Base-by-base conservation (phyloP, 106 monocot genomes). In the Apostasia shenzhenica region DNA sequence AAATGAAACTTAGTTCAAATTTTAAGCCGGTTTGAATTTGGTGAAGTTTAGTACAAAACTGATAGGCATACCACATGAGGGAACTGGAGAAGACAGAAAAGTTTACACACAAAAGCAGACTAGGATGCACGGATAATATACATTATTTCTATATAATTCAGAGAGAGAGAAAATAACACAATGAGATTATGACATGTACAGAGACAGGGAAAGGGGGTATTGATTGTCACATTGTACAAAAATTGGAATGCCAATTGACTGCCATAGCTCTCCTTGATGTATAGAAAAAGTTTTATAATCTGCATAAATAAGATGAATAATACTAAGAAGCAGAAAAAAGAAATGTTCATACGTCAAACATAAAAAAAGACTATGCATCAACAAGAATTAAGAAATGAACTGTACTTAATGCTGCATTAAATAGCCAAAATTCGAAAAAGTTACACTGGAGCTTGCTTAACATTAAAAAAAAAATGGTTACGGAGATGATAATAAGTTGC, bases 261-360 rank as follows among this genome's bases (percentile, higher is more conserved):
- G 59, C 61, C 68, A 60, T 86, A 89, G 60, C 71, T 87, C 77
- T 89, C 84, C 79, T 92, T 83, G 48, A 92, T 86, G 78, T 92
- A 89, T 49, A 86, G 70, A 77, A 97, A 97, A 76, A 97, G 84
- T 14, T 74, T 81, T 72, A 89, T 87, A 46, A 89, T 84, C 95
- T 97, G 92, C 79, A 85, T 14, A 80, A 55, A 66, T 14, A 69
- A 55, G 2, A 47, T 46, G 5, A 79, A 70, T 8, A 67, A 47
- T 38, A 49, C 41, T 55, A 56, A 49, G 1, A 54, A 49, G 41
- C 45, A 47, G 60, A 39, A 12, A 70, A 56, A 46, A 2, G 5
- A 70, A 48, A 58, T 58, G 1, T 45, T 1, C 12, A 58, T 9
- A n/a, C 1, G 37, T 44, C 41, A 14, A 41, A 12, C 5, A 54